A percentile compares a stretch with the other conserved stretches of the same genome.
phyloP scores from a whole-genome alignment of 495 filamentous ascomycete species.

The Oidiodendron maius region DNA sequence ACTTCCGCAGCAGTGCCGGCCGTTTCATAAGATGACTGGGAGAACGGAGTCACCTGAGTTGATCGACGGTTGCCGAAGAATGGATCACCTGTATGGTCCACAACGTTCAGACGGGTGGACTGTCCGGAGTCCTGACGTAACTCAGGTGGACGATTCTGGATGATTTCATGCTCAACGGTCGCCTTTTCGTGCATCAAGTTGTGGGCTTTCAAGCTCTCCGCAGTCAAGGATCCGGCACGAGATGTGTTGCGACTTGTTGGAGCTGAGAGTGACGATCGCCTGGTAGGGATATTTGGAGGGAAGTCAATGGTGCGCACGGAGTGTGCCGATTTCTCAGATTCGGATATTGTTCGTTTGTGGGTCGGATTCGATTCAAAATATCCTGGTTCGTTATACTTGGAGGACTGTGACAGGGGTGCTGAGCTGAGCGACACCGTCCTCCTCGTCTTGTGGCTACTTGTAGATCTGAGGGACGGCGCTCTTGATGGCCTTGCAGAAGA shows the following conservation, averaged over 20 bases:
- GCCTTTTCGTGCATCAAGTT: slow-evolving; percentile 29
- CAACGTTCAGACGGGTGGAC: slow-evolving; percentile 22
- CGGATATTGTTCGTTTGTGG: slow-evolving; percentile 17
- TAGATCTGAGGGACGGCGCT: slow-evolving; percentile 45
- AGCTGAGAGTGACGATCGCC: slow-evolving; percentile 64
- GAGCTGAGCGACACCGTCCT: slow-evolving; percentile 41
- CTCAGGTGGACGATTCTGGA: slow-evolving; percentile 10
- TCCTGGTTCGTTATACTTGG: slow-evolving; percentile 32
- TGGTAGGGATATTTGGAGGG: slow-evolving; percentile 53
- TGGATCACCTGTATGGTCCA: slow-evolving; percentile 46
- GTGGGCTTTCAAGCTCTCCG: slow-evolving; percentile 59
- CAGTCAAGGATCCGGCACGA: slow-evolving; percentile 53
- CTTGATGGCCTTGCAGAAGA: slow-evolving; percentile 54
- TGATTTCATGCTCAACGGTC: background rate
- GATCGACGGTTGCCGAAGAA: slow-evolving; percentile 48
- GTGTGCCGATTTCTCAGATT: slow-evolving; percentile 17
- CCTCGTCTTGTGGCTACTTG: slow-evolving; percentile 43
- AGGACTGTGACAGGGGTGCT: slow-evolving; percentile 40
- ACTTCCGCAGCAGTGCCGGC: slow-evolving; percentile 48
- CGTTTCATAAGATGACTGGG: slow-evolving; percentile 51
- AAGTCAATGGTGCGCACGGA: slow-evolving; percentile 45
- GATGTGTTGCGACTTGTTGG: slow-evolving; percentile 65
- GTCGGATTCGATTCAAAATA: slow-evolving; percentile 12
- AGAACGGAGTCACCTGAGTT: slow-evolving; percentile 51
- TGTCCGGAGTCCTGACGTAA: slow-evolving; percentile 9